Conservation (phyloP, 2,329 filamentous ascomycete species). For the Diplocarpon rosae region DNA sequence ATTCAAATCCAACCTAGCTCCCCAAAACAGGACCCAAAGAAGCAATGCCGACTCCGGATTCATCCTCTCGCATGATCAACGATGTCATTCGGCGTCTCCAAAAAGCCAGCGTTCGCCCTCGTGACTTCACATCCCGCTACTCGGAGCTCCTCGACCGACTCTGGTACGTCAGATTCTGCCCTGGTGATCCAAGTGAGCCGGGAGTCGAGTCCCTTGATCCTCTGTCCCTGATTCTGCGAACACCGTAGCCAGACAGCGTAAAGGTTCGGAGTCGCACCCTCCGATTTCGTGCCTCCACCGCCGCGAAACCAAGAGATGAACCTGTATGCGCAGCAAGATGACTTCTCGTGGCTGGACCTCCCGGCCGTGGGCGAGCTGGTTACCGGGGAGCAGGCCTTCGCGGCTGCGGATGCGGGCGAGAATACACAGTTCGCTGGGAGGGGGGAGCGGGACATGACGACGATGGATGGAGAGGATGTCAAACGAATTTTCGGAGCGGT, state of each 20-base stretch:
- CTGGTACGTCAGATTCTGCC: constrained; percentile 19
- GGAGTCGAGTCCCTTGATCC: too few species aligned
- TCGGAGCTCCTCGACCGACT: constrained; percentile 46
- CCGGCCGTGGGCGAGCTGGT: constrained; percentile 49
- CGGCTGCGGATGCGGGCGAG: constrained; percentile 8
- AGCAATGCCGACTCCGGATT: too few species aligned
- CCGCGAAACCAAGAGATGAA: constrained; percentile 24
- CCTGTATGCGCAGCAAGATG: constrained; percentile 31
- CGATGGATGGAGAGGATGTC: constrained; percentile 6
- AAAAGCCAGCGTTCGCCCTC: constrained; percentile 43
- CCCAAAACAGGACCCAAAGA: too few species aligned
- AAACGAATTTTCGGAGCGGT: constrained; percentile 8
- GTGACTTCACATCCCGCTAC: constrained; percentile 49
- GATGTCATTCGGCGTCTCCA: constrained; percentile 46
- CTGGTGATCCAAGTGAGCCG: too few species aligned
- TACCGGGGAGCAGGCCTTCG: constrained; percentile 29
- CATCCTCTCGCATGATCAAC: constrained; percentile 33
- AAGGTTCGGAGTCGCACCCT: constrained; percentile 9
- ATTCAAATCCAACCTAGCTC: too few species aligned
- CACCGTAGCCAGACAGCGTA: constrained; percentile 28
- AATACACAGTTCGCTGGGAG: constrained; percentile 9
- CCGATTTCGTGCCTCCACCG: not conserved
- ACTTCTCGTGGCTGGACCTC: constrained; percentile 52
- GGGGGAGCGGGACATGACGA: constrained; percentile 9
- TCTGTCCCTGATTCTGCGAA: too few species aligned